Evolutionary conservation across 352 stramenopile species (phyloP), one percentile per base, ranked within the genome.

Genomic region (Phytophthora quininea): DNA sequence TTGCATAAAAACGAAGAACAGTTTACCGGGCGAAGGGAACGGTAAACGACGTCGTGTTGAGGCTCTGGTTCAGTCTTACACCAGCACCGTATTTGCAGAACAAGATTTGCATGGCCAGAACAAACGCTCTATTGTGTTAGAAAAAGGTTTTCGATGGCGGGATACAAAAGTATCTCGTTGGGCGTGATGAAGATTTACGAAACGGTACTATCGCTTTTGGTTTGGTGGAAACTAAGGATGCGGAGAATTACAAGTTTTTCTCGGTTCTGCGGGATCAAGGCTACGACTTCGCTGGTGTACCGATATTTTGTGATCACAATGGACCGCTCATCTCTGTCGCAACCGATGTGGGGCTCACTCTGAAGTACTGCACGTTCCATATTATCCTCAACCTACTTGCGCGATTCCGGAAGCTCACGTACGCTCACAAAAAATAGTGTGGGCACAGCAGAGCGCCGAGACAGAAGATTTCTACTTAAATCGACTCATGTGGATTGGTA

Each of bases 201-300:
- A 64, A 33, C 30, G 2, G 42, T 7, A 64, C 30, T 8, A 40
- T 51, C 24, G 57, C 46, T 2, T 56, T 64, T 35, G 57, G 8
- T 9, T n/a, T 50, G 3, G 33, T 64, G 4, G 8, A 19, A n/a
- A 31, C 56, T 3, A 47, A 64, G 27, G 46, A 64, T n/a, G 33
- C 32, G 6, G 46, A 51, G 2, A 56, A 31, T 33, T 56, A 55
- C 47, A 7, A n/a, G 35, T 64, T 64, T 35, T 64, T 57, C 35
- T 30, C 3, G 1, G 19, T 32, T 43, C 35, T 50, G 8, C 24
- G 12, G 3, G 32, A 29, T 24, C 2, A 10, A 4, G 33, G 45
- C 24, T 47, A 51, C 35, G 31, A 52, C 19, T 40, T 56, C 11
- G 9, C 40, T n/a, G 15, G 19, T 32, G 10, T 29, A 42, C n/a